Percentiles rank a stretch among this genome's conserved stretches.
Evolutionary conservation across 2,329 filamentous ascomycete species (phyloP).

Genomic region (Clarireedia homoeocarpa): DNA sequence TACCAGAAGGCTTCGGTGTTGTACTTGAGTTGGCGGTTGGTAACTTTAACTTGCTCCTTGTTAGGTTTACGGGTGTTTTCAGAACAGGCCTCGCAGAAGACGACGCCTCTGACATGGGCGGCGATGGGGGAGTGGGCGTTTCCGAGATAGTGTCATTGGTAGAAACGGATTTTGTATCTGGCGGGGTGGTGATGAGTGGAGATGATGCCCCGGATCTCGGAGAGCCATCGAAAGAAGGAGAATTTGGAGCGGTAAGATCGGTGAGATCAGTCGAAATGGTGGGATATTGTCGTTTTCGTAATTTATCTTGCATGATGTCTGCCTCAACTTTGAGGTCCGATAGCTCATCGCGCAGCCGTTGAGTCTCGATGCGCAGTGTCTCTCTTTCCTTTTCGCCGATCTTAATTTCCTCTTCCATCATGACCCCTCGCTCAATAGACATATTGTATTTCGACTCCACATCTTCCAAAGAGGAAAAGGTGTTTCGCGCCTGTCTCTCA

Average conservation of each 20-base stretch:
- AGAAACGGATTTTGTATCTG: slow-evolving; percentile 57
- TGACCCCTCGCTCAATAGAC: slow-evolving; percentile 81
- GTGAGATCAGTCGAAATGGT: slow-evolving; percentile 54
- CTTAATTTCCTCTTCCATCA: slow-evolving; percentile 93
- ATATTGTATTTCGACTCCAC: slow-evolving; percentile 96
- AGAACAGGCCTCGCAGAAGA: slow-evolving; percentile 17
- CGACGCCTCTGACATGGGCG: slow-evolving; percentile 84
- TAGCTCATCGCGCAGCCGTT: slow-evolving; percentile 83
- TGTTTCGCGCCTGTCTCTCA: slow-evolving; percentile 91
- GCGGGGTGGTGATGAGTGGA: slow-evolving; percentile 81
- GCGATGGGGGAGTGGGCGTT: slow-evolving; percentile 79
- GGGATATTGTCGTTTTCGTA: slow-evolving; percentile 64
- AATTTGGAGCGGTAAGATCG: slow-evolving; percentile 55
- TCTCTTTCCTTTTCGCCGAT: slow-evolving; percentile 89
- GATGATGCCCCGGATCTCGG: slow-evolving; percentile 85
- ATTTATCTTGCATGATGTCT: slow-evolving; percentile 89
- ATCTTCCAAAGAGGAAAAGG: slow-evolving; percentile 90
- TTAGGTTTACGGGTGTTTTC: slow-evolving; percentile 26
- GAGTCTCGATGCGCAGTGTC: slow-evolving; percentile 77
- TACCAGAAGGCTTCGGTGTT: slow-evolving; percentile 42
- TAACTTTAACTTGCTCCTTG: slow-evolving; percentile 41
- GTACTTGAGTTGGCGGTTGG: slow-evolving; percentile 46
- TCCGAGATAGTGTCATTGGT: slow-evolving; percentile 53
- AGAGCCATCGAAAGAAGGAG: slow-evolving; percentile 67
- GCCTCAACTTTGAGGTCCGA: slow-evolving; percentile 91